phyloP scores from a whole-genome alignment of 305 asterid genomes.

The Lippia alba region DNA sequence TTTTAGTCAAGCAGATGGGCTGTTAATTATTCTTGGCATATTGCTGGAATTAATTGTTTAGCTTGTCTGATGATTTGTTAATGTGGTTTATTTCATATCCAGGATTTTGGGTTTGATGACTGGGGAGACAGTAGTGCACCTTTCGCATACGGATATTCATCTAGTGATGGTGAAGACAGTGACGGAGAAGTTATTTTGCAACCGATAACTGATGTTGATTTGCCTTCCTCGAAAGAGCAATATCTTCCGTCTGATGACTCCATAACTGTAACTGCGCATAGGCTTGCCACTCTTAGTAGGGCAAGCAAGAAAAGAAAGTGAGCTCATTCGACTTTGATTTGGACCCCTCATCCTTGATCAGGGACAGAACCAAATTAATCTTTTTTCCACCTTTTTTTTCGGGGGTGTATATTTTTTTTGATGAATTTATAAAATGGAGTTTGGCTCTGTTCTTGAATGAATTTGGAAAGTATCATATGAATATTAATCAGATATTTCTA shows the following conservation, averaged over 20 bases:
- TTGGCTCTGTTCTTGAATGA: conserved; percentile 4
- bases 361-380: background rate
- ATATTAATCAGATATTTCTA: conserved; percentile 7
- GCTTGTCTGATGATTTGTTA: conserved; percentile 19
- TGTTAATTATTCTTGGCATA: background rate
- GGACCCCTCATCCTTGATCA: background rate
- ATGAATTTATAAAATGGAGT: background rate
- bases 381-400: too few species aligned
- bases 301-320: conserved; percentile 67
- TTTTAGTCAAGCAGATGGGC: background rate
- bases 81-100: conserved; percentile 21
- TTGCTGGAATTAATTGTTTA: background rate
- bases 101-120: conserved; percentile 64
- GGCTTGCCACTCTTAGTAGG: conserved; percentile 68
- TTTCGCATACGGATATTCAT: conserved; percentile 51
- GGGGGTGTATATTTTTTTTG: too few species aligned
- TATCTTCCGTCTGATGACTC: conserved; percentile 59
- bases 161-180: conserved; percentile 89
- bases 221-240: conserved; percentile 68
- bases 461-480: background rate
- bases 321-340: conserved; percentile 28
- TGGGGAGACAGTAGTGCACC: conserved; percentile 59
- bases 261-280: conserved; percentile 64
- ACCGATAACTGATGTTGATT: conserved; percentile 80
- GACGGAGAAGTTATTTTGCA: conserved; percentile 74